Evolutionary conservation across 805 yeast species (phyloP).

Genomic region (Vanderwaltozyma yarrowii): DNA sequence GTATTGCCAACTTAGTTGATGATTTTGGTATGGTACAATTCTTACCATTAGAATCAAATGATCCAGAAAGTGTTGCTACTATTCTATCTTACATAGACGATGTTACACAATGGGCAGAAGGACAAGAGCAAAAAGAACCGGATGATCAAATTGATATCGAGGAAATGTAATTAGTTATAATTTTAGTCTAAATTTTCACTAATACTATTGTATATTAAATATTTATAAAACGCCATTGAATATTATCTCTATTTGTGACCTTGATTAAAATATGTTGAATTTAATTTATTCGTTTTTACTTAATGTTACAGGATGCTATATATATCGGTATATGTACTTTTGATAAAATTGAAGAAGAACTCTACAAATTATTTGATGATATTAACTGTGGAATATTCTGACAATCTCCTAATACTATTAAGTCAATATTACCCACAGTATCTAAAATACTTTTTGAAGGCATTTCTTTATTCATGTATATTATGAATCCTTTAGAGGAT

Average conservation of each 20-base stretch:
- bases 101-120: constrained; percentile 94
- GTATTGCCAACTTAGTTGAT: constrained; percentile 85
- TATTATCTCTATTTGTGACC: too few relatives aligned
- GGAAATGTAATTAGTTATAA: constrained; percentile 23
- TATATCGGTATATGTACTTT: too few relatives aligned
- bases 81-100: constrained; percentile 91
- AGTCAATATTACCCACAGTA: constrained; percentile 43
- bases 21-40: constrained; percentile 99
- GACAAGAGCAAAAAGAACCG: constrained; percentile 96
- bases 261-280: too few relatives aligned
- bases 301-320: too few relatives aligned
- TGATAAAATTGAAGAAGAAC: too few relatives aligned
- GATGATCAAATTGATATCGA: constrained; percentile 62
- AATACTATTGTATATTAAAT: neutral
- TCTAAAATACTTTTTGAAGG: constrained; percentile 42
- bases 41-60: constrained; percentile 74
- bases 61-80: constrained; percentile 65
- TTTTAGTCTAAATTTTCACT: too few relatives aligned
- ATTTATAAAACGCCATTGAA: too few relatives aligned
- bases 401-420: constrained; percentile 56
- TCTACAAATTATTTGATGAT: too few relatives aligned
- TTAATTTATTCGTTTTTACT: too few relatives aligned
- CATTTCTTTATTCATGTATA: constrained; percentile 51
- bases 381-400: constrained; percentile 40
- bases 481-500: constrained; percentile 45